These are phyloP conservation scores for Paulownia fortunei DNA, from an alignment of 257 asterid species.

Conservation along the genomic window DNA sequence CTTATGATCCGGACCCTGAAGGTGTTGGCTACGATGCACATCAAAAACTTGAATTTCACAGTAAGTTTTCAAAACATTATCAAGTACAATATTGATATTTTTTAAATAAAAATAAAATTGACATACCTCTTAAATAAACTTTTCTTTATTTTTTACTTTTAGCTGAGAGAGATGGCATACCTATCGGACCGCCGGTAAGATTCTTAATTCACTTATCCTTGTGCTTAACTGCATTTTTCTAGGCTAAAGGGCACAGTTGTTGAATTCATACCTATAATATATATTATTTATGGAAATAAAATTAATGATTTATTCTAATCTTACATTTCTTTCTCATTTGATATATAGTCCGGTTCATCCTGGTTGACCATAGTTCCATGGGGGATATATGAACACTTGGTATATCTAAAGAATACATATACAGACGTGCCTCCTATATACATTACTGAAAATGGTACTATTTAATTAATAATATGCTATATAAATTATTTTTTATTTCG, in stretches of 20 bases:
- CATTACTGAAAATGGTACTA: conserved; percentile 2
- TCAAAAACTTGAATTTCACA: neutral
- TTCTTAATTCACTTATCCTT: no score
- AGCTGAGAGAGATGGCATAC: neutral
- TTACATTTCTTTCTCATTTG: neutral
- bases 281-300: no score
- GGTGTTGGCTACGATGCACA: neutral
- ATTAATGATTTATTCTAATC: neutral
- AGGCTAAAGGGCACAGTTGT: no score
- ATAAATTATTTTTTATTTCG: neutral
- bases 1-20: neutral
- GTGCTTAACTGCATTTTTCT: no score
- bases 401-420: neutral
- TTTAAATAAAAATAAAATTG: no score
- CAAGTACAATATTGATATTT: neutral
- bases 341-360: neutral
- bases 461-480: neutral
- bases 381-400: neutral
- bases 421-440: conserved; percentile 5
- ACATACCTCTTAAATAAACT: no score
- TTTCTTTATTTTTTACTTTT: neutral
- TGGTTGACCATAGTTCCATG: neutral
- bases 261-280: no score
- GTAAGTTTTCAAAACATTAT: neutral
- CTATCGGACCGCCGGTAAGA: no score